Evolutionary conservation across 176 grass and related monocot species (phyloP), one percentile per base, ranked within the genome.

Genomic region (Typha latifolia): DNA sequence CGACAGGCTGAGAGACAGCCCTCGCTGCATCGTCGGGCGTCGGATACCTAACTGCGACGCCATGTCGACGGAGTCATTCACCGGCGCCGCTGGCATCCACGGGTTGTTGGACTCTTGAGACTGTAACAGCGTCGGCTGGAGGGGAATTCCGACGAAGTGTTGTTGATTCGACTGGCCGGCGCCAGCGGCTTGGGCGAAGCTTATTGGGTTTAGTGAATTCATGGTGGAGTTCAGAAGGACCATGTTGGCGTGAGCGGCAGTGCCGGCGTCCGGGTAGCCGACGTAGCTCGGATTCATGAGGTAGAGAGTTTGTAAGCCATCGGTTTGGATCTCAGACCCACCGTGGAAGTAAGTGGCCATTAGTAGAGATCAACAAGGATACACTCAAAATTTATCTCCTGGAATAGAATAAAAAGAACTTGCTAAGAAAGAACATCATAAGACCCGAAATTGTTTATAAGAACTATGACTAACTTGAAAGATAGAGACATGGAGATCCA

Each of bases 241-340:
- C 95, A 99, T 99, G 86, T 87, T 99, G 70, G 89, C 64, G 11
- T 76, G 76, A 3, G 72, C 22, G 0, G 37, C 37, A 1, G 5
- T 10, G 37, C 8, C 37, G 37, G 80, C 64, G 64, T 90, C 89
- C 12, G 61, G 3, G 76, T 85, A 94, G 64, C 84, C 79, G 12
- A 59, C 77, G 56, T 87, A 99, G 79, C 78, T 76, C 24, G 94
- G 95, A 70, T 99, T 99, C 95, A 99, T 94, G 29, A 99, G 86
- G 76, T 99, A 99, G 19, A 99, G 84, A 13, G 95, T 99, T 72
- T 94, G 95, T 43, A 99, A 81, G 23, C 89, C 84, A 26, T 94
- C 95, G 43, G 75, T 61, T 69, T 99, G 94, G 75, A 99, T 90
- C 47, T 99, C 94, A 16, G 84, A 80, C 70, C 76, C 84, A 47